Base-by-base conservation (phyloP, 129 eudicot species). In the Heracleum sosnowskyi region DNA sequence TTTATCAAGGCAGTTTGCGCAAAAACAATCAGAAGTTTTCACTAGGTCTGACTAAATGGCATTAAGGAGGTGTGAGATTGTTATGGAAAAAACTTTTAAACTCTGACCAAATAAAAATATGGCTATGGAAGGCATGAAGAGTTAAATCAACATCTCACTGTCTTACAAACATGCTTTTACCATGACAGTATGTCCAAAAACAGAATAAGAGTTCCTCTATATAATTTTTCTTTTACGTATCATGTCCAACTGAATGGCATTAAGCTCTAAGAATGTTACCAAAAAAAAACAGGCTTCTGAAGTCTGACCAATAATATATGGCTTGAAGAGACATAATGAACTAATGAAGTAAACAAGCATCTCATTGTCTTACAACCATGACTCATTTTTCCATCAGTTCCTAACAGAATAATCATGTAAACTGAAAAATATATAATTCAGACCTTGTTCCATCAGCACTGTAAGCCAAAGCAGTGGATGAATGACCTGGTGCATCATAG, bases 371-470 rank as follows among this genome's bases (percentile, higher is more conserved):
- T 11, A 10, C 16, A 1, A 60, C 68, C 68, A 60, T 60, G 34
- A 60, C 33, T n/a, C 16, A 60, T 10, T 11, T 11, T 11, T 12
- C 18, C 33, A 12, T 29, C 10, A 34, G 41, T 34, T 28, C 73
- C 74, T 29, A 16, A 77, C 45, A 22, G 45, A 39, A 76, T 47
- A 68, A 28, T 60, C 46, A 12, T 22, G 73, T 33, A 15, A 64
- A 77, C 60, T 33, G 39, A 37, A 77, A 62, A 34, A 78, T 20
- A 24, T 49, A 41, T 40, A 63, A 41, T 39, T 10, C 15, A 46
- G 79, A 89, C 96, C 96, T 83, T 71, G 91, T 81, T 73, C 96
- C 96, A 76, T 91, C 96, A 55, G 86, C 87, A 78, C 96, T 91
- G 80, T 91, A 91, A 20, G 87, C 87, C 96, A 91, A 86, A 42